phyloP scores from a whole-genome alignment of 139 green algal genomes.

The Edaphochlamys debaryana region DNA sequence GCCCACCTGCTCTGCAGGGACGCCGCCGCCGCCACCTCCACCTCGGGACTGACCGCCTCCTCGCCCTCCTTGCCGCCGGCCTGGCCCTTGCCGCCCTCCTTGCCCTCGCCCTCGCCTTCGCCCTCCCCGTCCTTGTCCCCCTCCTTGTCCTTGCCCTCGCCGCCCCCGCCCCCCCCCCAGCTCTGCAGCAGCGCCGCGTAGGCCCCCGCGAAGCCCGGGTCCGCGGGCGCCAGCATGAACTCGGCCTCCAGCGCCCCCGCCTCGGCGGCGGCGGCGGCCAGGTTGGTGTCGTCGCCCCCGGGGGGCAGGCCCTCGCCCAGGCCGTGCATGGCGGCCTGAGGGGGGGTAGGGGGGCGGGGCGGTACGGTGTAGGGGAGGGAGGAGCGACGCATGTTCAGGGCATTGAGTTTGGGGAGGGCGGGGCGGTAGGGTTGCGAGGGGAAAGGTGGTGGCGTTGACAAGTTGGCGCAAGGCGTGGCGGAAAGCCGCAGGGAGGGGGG shows the following conservation, averaged over 20 bases:
- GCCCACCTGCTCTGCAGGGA: conserved; percentile 9
- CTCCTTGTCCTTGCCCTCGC: neutral
- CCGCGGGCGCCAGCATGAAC: conserved; percentile 48
- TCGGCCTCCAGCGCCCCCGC: conserved; percentile 46
- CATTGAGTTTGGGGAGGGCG: no score
- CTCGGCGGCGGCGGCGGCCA: neutral
- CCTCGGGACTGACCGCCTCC: no score
- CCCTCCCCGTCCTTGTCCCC: neutral
- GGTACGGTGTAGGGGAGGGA: no score
- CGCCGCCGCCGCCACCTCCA: conserved; percentile 5
- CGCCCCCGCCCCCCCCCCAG: neutral
- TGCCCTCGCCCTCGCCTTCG: neutral
- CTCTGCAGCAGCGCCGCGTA: conserved; percentile 13
- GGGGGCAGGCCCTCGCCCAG: conserved; percentile 49
- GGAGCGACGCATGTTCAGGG: no score
- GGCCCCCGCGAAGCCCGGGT: conserved; percentile 20
- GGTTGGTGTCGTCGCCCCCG: conserved; percentile 37
- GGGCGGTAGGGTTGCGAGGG: no score
- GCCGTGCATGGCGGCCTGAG: conserved; percentile 35
- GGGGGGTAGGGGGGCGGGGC: no score
- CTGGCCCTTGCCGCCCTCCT: neutral
- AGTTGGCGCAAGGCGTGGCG: neutral
- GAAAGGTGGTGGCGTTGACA: no score
- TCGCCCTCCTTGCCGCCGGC: no score
- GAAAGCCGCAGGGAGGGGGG: no score